Conservation (phyloP, 2,329 filamentous ascomycete genomes). For the Neurospora sp. region DNA sequence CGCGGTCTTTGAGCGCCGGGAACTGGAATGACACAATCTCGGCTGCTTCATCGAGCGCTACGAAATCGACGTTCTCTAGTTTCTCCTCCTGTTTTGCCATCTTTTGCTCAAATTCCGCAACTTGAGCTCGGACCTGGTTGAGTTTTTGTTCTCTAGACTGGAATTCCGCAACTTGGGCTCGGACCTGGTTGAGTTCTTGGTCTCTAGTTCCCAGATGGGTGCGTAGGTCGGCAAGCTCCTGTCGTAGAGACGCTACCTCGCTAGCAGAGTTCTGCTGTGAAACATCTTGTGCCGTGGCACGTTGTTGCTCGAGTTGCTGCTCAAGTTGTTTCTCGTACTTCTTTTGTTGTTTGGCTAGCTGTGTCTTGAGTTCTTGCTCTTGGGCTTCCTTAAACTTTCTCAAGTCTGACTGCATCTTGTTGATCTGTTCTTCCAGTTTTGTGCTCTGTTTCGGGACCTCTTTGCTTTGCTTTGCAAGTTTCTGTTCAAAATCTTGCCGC, state of each 20-base stretch:
- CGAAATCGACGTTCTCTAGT: slow-evolving; percentile 7
- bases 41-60: slow-evolving; percentile 3
- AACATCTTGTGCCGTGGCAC: neutral
- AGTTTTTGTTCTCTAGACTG: neutral
- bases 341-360: neutral
- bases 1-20: slow-evolving; percentile 4
- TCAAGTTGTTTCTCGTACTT: neutral
- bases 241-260: neutral
- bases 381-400: neutral
- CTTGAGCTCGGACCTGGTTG: neutral
- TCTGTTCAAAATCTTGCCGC: neutral
- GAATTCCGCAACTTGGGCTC: neutral
- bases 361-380: neutral
- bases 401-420: neutral
- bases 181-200: neutral
- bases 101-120: neutral
- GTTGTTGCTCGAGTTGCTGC: neutral
- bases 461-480: slow-evolving; percentile 1
- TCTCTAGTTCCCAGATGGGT: neutral
- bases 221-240: neutral
- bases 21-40: slow-evolving; percentile 8
- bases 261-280: neutral
- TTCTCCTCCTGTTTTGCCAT: slow-evolving; percentile 1
- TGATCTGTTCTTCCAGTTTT: slow-evolving; percentile 1
- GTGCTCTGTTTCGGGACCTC: neutral